Percentiles rank a stretch among this genome's conserved stretches.
Evolutionary conservation across 495 filamentous ascomycete genomes (phyloP).

Genomic region (Penicillium mononematosum): DNA sequence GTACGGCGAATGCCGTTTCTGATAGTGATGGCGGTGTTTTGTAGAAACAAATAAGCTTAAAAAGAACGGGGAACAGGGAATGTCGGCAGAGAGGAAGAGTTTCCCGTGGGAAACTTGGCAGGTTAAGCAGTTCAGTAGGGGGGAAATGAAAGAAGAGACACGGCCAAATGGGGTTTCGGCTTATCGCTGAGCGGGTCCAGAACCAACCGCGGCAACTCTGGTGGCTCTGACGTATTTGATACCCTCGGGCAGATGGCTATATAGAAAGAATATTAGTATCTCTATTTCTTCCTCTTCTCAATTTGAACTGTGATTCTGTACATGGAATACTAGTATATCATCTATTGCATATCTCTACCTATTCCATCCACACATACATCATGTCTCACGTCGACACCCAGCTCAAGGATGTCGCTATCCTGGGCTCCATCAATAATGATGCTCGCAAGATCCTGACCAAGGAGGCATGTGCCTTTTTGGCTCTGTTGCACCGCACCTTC

Average conservation of each 20-base stretch:
- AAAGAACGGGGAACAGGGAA: constrained; percentile 13
- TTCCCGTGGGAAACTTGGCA: constrained; percentile 38
- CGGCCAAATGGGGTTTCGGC: constrained; percentile 7
- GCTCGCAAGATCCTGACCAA: constrained; percentile 89
- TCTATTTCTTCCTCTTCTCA: neutral
- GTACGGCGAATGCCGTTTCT: constrained; percentile 27
- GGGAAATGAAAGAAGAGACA: neutral
- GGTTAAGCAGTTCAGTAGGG: neutral
- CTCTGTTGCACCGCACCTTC: constrained; percentile 92
- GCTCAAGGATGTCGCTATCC: constrained; percentile 84
- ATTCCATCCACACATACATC: constrained; percentile 22
- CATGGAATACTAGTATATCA: constrained; percentile 5
- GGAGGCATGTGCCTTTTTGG: constrained; percentile 87
- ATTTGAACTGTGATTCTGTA: neutral
- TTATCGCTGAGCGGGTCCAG: constrained; percentile 11
- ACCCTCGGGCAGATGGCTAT: constrained; percentile 31
- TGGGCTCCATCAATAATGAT: constrained; percentile 72
- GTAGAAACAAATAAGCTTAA: neutral
- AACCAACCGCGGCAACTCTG: constrained; percentile 37
- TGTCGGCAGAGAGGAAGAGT: constrained; percentile 41
- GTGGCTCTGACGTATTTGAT: constrained; percentile 38
- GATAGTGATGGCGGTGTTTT: neutral
- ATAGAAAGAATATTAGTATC: constrained; percentile 14
- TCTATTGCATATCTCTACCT: neutral
- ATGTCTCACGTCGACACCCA: constrained; percentile 74